phyloP scores from a whole-genome alignment of 176 grass and related monocot species.

The Ensete ventricosum region DNA sequence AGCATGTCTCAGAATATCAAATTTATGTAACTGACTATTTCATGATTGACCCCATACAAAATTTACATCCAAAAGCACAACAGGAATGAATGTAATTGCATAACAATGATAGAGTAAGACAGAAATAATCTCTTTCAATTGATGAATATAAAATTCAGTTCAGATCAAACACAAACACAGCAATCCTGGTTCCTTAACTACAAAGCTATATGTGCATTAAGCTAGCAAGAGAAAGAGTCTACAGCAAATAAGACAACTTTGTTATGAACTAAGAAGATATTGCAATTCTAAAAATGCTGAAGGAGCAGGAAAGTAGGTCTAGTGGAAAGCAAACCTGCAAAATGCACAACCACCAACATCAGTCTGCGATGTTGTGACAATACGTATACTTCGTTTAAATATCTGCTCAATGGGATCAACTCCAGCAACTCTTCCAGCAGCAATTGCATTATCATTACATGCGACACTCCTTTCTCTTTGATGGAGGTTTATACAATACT shows the following conservation, averaged over 20 bases:
- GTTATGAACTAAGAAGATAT: too few species aligned
- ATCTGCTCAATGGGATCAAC: constrained; percentile 90
- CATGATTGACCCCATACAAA: neutral
- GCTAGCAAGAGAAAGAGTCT: too few species aligned
- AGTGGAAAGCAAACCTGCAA: constrained; percentile 60
- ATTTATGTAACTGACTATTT: neutral
- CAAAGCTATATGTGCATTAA: too few species aligned
- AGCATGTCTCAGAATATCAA: neutral
- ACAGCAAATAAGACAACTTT: too few species aligned
- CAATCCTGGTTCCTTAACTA: neutral
- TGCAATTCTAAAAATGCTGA: neutral
- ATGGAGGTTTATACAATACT: constrained; percentile 74
- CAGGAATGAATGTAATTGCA: neutral
- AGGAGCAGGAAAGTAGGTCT: constrained; percentile 2
- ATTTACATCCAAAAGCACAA: neutral
- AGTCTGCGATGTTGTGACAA: constrained; percentile 50
- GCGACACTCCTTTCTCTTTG: constrained; percentile 79
- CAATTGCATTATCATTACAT: constrained; percentile 89
- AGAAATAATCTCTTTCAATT: neutral
- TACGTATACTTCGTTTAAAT: constrained; percentile 65
- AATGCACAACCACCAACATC: constrained; percentile 73
- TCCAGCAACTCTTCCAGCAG: constrained; percentile 88
- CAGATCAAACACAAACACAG: neutral
- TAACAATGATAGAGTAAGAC: neutral
- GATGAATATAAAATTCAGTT: neutral